Conservation (phyloP, 106 monocot species). For the Phalaenopsis equestris region DNA sequence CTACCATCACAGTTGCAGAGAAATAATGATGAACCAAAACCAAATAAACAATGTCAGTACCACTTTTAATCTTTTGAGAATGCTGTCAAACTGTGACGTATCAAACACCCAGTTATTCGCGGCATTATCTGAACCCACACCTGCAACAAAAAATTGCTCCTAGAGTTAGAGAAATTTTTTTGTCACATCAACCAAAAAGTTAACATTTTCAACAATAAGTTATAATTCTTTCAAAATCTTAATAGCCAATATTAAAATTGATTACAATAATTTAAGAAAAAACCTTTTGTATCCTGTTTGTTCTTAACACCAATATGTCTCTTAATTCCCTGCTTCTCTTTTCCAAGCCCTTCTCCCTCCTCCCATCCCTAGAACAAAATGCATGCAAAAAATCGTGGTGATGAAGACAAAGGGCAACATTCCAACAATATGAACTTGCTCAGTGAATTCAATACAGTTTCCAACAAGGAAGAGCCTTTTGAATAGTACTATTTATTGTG, state of each 20-base stretch:
- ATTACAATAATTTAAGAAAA: neutral
- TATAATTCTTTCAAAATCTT: neutral
- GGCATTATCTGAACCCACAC: conserved; percentile 69
- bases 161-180: neutral
- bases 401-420: neutral
- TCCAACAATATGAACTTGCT: neutral
- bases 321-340: conserved; percentile 96
- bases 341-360: conserved; percentile 98
- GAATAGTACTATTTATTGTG: neutral
- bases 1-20: neutral
- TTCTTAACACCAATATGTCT: conserved; percentile 91
- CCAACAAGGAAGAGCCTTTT: neutral
- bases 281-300: conserved; percentile 91
- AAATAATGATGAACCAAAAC: neutral
- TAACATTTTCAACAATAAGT: neutral
- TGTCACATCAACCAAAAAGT: neutral
- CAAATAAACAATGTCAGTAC: conserved; percentile 17
- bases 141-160: conserved; percentile 20
- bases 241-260: neutral
- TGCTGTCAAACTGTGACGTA: conserved; percentile 92
- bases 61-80: conserved; percentile 92
- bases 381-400: neutral
- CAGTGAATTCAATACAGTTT: neutral
- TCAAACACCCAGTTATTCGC: conserved; percentile 83
- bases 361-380: conserved; percentile 80